Evolutionary conservation across 345 rosid genomes (phyloP).

Genomic region (Schrenkiella parvula): DNA sequence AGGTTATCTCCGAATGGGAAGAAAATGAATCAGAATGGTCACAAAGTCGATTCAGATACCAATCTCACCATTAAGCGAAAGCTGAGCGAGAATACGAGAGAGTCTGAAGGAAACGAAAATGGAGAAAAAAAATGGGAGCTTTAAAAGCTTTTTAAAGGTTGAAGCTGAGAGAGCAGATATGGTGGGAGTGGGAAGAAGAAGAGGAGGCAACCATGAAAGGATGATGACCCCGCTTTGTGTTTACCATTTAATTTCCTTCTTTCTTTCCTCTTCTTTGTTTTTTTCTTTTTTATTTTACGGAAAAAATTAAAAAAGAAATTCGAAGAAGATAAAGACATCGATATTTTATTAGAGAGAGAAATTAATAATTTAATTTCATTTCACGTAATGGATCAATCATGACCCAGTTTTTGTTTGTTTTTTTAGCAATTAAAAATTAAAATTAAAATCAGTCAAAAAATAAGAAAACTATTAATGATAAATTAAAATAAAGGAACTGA

Average conservation of each 20-base stretch:
- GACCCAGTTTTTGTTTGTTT: not conserved
- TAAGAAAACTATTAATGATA: not conserved
- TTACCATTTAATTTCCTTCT: conserved; percentile 8
- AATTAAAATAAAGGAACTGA: not conserved
- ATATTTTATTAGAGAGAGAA: not conserved
- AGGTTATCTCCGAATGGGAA: not conserved
- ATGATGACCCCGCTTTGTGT: conserved; percentile 19
- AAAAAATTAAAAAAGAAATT: not conserved
- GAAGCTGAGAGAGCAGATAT: conserved; percentile 25
- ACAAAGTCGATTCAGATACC: conserved; percentile 20
- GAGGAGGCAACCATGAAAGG: conserved; percentile 33
- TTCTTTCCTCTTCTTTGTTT: not conserved
- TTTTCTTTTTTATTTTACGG: not conserved
- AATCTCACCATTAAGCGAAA: not conserved
- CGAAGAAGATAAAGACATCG: conserved; percentile 9
- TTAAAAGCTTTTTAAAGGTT: not conserved
- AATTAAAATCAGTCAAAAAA: not conserved
- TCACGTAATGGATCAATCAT: conserved; percentile 15
- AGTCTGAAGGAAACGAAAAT: not conserved
- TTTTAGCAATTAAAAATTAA: not conserved
- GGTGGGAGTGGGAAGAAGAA: conserved; percentile 26
- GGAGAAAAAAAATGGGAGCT: not conserved
- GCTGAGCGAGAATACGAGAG: not conserved
- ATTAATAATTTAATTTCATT: not conserved
- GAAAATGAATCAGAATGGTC: not conserved